Percentiles rank a stretch among this genome's conserved stretches.
Evolutionary conservation across 768 basidiomycete species (phyloP).

Genomic region (Mycena kentingensis): DNA sequence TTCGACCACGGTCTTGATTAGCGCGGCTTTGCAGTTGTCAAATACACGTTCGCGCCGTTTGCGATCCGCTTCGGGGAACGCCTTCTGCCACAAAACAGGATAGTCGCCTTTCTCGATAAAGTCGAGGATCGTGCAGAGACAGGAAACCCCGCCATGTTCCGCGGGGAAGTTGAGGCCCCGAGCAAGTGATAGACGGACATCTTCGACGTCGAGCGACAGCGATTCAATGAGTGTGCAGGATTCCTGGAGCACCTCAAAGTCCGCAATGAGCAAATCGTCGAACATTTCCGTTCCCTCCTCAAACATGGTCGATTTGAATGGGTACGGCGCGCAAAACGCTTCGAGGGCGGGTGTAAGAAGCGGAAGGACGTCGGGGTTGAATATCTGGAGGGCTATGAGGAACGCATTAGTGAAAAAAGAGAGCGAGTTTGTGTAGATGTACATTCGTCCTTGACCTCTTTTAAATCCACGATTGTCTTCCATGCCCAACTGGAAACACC

Average conservation of each 20-base stretch:
- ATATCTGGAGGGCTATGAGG: constrained; percentile 56
- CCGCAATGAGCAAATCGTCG: constrained; percentile 55
- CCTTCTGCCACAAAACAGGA: constrained; percentile 61
- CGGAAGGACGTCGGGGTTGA: constrained; percentile 65
- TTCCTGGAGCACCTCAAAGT: constrained; percentile 75
- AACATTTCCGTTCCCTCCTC: constrained; percentile 42
- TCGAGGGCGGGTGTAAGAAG: constrained; percentile 59
- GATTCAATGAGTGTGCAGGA: constrained; percentile 76
- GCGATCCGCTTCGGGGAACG: constrained; percentile 51
- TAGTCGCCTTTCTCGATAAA: constrained; percentile 78
- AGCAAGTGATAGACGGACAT: constrained; percentile 71
- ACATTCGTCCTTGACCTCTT: constrained; percentile 75
- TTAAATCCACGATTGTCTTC: constrained; percentile 72
- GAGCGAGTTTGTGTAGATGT: constrained; percentile 23
- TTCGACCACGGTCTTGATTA: constrained; percentile 85
- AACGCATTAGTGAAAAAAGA: not conserved
- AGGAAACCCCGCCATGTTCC: constrained; percentile 56
- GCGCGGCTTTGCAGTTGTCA: constrained; percentile 79
- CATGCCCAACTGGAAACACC: constrained; percentile 76
- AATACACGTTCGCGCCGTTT: constrained; percentile 70
- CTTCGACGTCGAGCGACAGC: constrained; percentile 75
- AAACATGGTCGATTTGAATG: constrained; percentile 40
- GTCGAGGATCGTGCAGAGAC: constrained; percentile 63
- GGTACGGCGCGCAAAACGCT: constrained; percentile 60
- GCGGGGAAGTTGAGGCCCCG: constrained; percentile 62